Evolutionary conservation across 805 yeast genomes (phyloP).

Genomic region (Millerozyma acaciae): DNA sequence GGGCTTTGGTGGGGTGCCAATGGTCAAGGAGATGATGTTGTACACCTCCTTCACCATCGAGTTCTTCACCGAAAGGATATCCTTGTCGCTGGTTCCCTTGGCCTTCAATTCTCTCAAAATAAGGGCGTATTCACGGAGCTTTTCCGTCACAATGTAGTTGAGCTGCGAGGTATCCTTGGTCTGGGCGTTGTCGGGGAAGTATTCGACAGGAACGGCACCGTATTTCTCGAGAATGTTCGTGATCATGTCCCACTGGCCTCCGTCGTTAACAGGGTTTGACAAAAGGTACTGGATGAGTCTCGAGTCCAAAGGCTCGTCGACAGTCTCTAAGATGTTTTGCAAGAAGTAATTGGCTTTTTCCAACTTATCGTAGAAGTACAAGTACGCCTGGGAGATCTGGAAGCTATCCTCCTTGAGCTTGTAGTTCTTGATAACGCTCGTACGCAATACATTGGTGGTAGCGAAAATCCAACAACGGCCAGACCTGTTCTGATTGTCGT

Average conservation of each 20-base stretch:
- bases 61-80: slow-evolving; percentile 31
- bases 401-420: slow-evolving; percentile 51
- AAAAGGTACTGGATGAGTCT: slow-evolving; percentile 66
- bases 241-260: slow-evolving; percentile 88
- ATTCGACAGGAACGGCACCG: slow-evolving; percentile 72
- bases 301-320: slow-evolving; percentile 61
- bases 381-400: slow-evolving; percentile 73
- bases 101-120: slow-evolving; percentile 51
- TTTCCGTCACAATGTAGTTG: slow-evolving; percentile 62
- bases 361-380: slow-evolving; percentile 81
- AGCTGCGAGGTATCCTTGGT: slow-evolving; percentile 51
- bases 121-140: slow-evolving; percentile 77
- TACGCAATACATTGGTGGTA: slow-evolving; percentile 67
- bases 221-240: slow-evolving; percentile 73
- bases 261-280: slow-evolving; percentile 68
- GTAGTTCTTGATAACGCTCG: slow-evolving; percentile 56
- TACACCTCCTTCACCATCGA: slow-evolving; percentile 58
- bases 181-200: slow-evolving; percentile 66
- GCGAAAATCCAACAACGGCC: slow-evolving; percentile 94
- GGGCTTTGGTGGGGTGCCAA: slow-evolving; percentile 80
- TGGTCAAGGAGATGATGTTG: slow-evolving; percentile 59
- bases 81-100: slow-evolving; percentile 36
- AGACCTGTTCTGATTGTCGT: slow-evolving; percentile 61
- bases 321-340: slow-evolving; percentile 71
- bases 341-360: slow-evolving; percentile 80